Evolutionary conservation across 164 flowering plant species (phyloP), one percentile per base, ranked within the genome.

Genomic region (Amborella trichopoda): DNA sequence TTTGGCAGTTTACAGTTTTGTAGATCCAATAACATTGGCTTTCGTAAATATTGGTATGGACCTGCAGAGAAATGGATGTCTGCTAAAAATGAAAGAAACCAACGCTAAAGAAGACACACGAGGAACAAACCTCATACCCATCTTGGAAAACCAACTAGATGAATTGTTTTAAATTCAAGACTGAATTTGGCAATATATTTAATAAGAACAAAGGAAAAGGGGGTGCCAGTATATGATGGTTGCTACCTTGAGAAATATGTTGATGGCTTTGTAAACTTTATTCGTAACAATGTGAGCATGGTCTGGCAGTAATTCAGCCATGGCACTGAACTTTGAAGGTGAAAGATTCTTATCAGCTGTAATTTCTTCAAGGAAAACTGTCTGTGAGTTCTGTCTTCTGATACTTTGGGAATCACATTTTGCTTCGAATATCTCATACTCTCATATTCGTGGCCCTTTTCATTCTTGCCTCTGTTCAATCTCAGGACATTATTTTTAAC

Each of bases 261-360:
- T 95, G 1, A 75, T 82, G 6, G 97, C 95, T 60, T 91, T 72
- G 68, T 88, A 93, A 12, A 93, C 45, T 26, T 85, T 97, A 58
- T 93, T 97, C 27, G 64, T 76, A 2, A 72, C 72, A 4, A 73
- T 45, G 2, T 94, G 86, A 40, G 95, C 99, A 61, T 88, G 91
- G 57, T 93, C 97, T 2, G 99, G 99, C 32, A 93, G 83, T 28
- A 93, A 56, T 60, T 93, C 99, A 17, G 94, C 81, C 4, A 93
- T 58, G 19, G 87, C 76, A 28, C 76, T 80, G 66, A 85, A 81
- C 61, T 81, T 93, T 13, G 80, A 60, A 10, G 91, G 64, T 17
- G 50, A 47, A 63, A 93, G 59, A 63, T 85, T 81, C 2, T 85
- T 46, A 53, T 88, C 97, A 0, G 83, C 60, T 20, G 97, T 95